Percentiles rank a stretch among this genome's conserved stretches.
These are phyloP conservation scores for Colletotrichum sublineola DNA, from an alignment of 2,329 filamentous ascomycete species.

Conservation along the genomic window DNA sequence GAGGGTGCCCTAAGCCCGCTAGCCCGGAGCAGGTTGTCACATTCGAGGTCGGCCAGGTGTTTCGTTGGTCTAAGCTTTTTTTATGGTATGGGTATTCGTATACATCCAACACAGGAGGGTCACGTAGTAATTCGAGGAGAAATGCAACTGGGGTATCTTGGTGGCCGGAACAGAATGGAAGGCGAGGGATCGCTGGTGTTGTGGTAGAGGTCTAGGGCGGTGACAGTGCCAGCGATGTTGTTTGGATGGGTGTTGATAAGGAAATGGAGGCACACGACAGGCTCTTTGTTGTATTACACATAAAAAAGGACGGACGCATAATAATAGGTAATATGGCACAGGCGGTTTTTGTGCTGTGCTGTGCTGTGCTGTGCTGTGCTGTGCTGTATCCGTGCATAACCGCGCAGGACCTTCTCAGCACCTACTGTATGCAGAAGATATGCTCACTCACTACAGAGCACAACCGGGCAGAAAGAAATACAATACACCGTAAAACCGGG, in stretches of 20 bases:
- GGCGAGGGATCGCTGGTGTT: constrained; percentile 31
- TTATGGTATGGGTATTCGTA: neutral
- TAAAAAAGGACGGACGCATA: constrained; percentile 30
- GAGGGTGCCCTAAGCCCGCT: neutral
- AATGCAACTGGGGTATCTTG: constrained; percentile 10
- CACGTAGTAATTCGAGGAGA: constrained; percentile 25
- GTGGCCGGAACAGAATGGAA: neutral
- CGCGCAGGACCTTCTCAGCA: too few relatives aligned
- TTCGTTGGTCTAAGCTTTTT: neutral
- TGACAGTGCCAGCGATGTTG: constrained; percentile 23
- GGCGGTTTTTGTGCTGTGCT: neutral
- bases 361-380: too few relatives aligned
- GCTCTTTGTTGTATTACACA: constrained; percentile 24
- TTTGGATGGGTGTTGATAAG: constrained; percentile 26
- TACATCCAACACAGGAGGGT: constrained; percentile 9
- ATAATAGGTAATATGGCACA: constrained; percentile 11
- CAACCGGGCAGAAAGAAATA: too few relatives aligned
- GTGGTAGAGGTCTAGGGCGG: constrained; percentile 5
- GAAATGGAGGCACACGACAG: constrained; percentile 18
- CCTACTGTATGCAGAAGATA: too few relatives aligned
- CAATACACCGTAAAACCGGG: neutral
- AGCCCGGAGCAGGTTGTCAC: constrained; percentile 1
- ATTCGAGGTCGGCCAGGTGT: constrained; percentile 10
- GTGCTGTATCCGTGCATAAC: constrained; percentile 8
- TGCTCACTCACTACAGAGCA: too few relatives aligned